Evolutionary conservation across 306 rosid species (phyloP).

Genomic region (Rubus parviflorus): DNA sequence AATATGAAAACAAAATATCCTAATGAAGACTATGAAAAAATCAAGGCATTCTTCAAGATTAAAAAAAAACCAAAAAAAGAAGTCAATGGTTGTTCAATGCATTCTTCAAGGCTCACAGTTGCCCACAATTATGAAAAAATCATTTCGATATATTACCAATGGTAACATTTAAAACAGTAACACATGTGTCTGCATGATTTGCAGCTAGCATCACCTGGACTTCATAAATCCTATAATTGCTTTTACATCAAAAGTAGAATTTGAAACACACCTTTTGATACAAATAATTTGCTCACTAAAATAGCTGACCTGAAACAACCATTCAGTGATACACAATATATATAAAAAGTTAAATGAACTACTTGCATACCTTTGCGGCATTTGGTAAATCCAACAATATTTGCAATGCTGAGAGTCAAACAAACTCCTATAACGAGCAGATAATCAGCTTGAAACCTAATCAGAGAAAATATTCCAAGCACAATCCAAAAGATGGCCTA

Average conservation of each 20-base stretch:
- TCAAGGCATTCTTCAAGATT: too few relatives aligned
- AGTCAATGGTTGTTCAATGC: not conserved
- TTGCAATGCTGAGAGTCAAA: constrained; percentile 89
- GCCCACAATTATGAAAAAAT: too few relatives aligned
- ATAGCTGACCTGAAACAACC: not conserved
- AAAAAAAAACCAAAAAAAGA: too few relatives aligned
- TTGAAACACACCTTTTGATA: not conserved
- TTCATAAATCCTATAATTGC: not conserved
- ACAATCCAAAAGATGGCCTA: constrained; percentile 82
- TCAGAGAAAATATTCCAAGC: constrained; percentile 86
- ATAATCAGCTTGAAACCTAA: constrained; percentile 97
- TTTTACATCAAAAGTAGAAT: not conserved
- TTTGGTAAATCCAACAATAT: constrained; percentile 93
- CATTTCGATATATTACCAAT: not conserved
- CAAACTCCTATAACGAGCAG: constrained; percentile 95
- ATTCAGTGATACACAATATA: not conserved
- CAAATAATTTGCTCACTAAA: not conserved
- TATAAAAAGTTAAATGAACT: constrained; percentile 19
- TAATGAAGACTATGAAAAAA: not conserved
- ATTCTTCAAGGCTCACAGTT: not conserved
- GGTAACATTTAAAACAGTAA: not conserved
- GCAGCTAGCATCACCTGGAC: not conserved
- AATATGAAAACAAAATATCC: not conserved
- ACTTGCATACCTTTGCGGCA: constrained; percentile 79
- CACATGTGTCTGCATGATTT: not conserved